Base-by-base conservation (phyloP, 164 flowering plant species). In the Nelumbo lutea region DNA sequence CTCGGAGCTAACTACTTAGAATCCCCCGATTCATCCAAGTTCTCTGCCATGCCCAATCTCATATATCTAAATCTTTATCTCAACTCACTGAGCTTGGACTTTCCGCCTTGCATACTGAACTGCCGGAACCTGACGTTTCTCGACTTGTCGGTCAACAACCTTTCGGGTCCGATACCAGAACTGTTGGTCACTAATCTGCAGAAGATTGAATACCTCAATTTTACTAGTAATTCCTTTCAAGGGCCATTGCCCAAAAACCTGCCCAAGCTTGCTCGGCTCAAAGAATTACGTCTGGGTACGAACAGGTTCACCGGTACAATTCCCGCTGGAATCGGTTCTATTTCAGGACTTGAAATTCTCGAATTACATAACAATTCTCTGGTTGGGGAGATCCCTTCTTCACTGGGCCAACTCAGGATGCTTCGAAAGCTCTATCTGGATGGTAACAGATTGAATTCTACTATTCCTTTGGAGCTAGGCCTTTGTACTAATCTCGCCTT, bases 101-200 rank as follows among this genome's bases (percentile, higher is more conserved):
- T 84, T 58, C 87, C 87, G 4, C 45, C 68, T 7, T 84, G 81
- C 77, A 75, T 81, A 40, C 62, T 60, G 40, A 47, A 62, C 3
- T 84, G 79, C 59, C 45, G 9, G 9, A 84, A 77, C 38, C 69
- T 84, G 43, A 74, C 71, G 2, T 76, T 38, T 62, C 79, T 84
- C 5, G 83, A 84, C 62, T 72, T 82, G 67, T 62, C 81, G 4
- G 57, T 9, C n/a, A 84, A 84, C 69, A 10, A 42, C 0, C 68
- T 84, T n/a, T 70, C 59, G 1, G 83, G 84, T 27, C 52, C 42
- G 3, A 63, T 84, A n/a, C 83, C 85, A 9, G 38, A 42, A 4
- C 57, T 65, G 0, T 15, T 76, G 3, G 61, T 72, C 1, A 68
- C 69, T 13, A 65, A 67, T 48, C 60, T 81, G 8, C 50, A 3